A percentile compares a stretch with the other conserved stretches of the same genome.
phyloP scores from a whole-genome alignment of 495 filamentous ascomycete genomes.

The Gamarada debralockiae region DNA sequence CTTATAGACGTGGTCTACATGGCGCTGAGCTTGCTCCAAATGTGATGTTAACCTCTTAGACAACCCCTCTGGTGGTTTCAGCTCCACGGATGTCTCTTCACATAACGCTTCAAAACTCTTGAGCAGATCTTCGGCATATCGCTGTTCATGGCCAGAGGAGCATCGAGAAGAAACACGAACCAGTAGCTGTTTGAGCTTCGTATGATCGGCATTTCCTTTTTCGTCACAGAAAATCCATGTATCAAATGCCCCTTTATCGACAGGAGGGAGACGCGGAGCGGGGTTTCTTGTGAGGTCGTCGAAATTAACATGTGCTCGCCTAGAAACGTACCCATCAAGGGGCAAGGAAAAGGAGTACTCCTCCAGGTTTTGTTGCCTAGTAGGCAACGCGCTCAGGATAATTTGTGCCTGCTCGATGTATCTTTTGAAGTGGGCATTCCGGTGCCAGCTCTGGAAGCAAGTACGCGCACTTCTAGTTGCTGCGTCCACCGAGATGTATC shows the following conservation, averaged over 20 bases:
- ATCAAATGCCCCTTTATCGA: background rate
- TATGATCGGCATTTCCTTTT: background rate
- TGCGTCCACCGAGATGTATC: constrained; percentile 9
- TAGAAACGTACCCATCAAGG: background rate
- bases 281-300: constrained; percentile 4
- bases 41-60: constrained; percentile 12
- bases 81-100: background rate
- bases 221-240: background rate
- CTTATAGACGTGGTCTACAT: constrained; percentile 1
- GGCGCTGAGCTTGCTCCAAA: constrained; percentile 35
- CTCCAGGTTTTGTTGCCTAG: background rate
- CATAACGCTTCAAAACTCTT: constrained; percentile 19
- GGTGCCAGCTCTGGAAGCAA: constrained; percentile 31
- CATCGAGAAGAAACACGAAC: constrained; percentile 4
- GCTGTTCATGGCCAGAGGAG: constrained; percentile 15
- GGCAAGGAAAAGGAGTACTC: background rate
- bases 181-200: constrained; percentile 8
- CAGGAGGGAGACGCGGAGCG: background rate
- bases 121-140: constrained; percentile 16
- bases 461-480: constrained; percentile 18
- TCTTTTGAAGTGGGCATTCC: constrained; percentile 29
- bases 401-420: constrained; percentile 22
- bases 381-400: constrained; percentile 5
- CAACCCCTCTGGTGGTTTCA: background rate
- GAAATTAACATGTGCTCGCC: constrained; percentile 5